Conservation (phyloP, 1,284 basidiomycete species). For the Acaromyces ingoldii region DNA sequence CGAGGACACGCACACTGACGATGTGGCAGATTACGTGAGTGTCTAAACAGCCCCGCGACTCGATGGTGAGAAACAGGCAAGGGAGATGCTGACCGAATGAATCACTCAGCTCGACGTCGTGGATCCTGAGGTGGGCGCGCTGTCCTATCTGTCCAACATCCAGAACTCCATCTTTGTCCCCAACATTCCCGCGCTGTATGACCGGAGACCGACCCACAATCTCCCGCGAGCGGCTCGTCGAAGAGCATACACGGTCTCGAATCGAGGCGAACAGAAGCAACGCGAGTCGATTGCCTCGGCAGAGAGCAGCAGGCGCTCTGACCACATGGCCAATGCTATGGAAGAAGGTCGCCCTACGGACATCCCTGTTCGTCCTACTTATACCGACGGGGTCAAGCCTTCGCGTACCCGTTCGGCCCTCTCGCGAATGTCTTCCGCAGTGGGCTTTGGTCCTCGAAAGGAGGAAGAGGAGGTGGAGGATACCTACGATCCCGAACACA, state of each 20-base stretch:
- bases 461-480: constrained; percentile 15
- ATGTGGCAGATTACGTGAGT: constrained; percentile 6
- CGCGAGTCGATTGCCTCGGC: neutral
- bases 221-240: too few species aligned
- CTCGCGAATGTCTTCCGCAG: neutral
- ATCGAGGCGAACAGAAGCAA: neutral
- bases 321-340: neutral
- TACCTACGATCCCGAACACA: constrained; percentile 40
- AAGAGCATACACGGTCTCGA: too few species aligned
- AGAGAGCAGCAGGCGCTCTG: neutral
- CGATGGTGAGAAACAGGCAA: too few species aligned
- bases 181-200: constrained; percentile 62
- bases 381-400: neutral
- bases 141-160: constrained; percentile 69
- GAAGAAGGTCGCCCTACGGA: constrained; percentile 9
- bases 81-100: neutral
- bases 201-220: constrained; percentile 64
- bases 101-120: constrained; percentile 61
- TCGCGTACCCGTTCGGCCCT: constrained; percentile 1
- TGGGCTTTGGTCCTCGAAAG: constrained; percentile 8
- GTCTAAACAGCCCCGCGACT: too few species aligned
- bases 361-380: too few species aligned
- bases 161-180: constrained; percentile 72
- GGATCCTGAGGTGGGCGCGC: constrained; percentile 67
- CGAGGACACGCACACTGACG: neutral